phyloP scores from a whole-genome alignment of 176 grass and related monocot genomes.

The Paspalum vaginatum region DNA sequence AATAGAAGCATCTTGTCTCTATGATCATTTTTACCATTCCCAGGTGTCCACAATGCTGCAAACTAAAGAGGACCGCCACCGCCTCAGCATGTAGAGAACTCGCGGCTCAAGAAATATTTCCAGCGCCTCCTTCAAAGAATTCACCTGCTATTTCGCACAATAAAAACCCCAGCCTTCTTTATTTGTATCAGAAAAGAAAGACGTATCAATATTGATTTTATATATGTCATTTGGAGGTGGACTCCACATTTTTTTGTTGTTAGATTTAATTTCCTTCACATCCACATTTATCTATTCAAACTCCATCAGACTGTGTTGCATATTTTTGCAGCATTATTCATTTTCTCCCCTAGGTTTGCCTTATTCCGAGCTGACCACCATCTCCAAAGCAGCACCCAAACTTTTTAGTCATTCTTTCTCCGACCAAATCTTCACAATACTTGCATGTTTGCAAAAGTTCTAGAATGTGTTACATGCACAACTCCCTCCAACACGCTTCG shows the following conservation, averaged over 20 bases:
- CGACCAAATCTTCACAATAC: not conserved
- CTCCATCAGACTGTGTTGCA: not conserved
- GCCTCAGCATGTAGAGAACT: not conserved
- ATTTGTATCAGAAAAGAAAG: not conserved
- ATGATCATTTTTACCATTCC: not conserved
- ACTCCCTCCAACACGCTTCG: not conserved
- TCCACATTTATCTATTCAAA: not conserved
- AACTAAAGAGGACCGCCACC: not conserved
- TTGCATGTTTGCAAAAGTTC: not conserved
- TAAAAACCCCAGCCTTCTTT: not conserved
- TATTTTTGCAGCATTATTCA: not conserved
- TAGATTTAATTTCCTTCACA: not conserved
- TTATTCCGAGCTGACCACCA: not conserved
- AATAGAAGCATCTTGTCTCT: not conserved
- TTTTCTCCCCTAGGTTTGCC: not conserved
- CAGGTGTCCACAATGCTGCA: not conserved
- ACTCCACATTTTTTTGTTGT: not conserved
- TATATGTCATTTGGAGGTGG: not conserved
- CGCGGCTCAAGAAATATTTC: not conserved
- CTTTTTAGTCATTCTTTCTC: not conserved
- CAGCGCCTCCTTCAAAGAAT: not conserved
- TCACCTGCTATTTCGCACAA: not conserved
- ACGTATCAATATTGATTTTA: not conserved
- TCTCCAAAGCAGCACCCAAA: not conserved
- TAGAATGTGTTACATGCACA: not conserved